Evolutionary conservation across 108 stramenopile species (phyloP).

Genomic region (Pseudonitzschia multiseries): DNA sequence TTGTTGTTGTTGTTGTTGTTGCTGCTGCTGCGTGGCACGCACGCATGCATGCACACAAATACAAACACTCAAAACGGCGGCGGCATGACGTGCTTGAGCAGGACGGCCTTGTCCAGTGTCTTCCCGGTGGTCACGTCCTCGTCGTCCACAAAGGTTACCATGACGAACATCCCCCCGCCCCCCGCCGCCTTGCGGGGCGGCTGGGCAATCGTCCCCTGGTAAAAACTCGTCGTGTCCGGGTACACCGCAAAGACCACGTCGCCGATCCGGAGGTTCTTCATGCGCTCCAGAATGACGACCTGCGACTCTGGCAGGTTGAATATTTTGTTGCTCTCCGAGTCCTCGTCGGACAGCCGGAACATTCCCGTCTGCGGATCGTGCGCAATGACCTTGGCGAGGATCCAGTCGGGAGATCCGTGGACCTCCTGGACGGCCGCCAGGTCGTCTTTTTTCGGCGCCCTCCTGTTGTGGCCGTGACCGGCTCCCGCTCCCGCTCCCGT

Average conservation of each 20-base stretch:
- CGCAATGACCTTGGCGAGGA: constrained; percentile 79
- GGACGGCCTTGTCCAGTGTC: constrained; percentile 79
- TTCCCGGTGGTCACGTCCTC: constrained; percentile 66
- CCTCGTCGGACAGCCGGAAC: constrained; percentile 78
- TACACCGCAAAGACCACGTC: constrained; percentile 81
- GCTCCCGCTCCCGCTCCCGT: too few species aligned
- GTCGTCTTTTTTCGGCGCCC: constrained; percentile 50
- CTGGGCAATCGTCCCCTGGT: constrained; percentile 70
- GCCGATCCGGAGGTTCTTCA: constrained; percentile 43
- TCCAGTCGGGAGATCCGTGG: constrained; percentile 72
- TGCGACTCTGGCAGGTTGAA: constrained; percentile 70
- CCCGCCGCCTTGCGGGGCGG: constrained; percentile 44
- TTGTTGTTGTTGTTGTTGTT: too few species aligned
- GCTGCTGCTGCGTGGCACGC: too few species aligned
- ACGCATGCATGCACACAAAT: too few species aligned
- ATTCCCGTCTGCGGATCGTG: constrained; percentile 65
- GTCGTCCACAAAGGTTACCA: constrained; percentile 83
- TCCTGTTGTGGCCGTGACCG: too few species aligned
- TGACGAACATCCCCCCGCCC: constrained; percentile 54
- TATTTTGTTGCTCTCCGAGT: constrained; percentile 75
- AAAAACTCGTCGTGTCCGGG: constrained; percentile 87
- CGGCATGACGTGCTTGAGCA: constrained; percentile 70
- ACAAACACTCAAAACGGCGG: constrained; percentile 53
- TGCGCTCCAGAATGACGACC: constrained; percentile 53
- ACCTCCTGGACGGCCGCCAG: constrained; percentile 75